A percentile compares a stretch with the other conserved stretches of the same genome.
phyloP scores from a whole-genome alignment of 2,329 filamentous ascomycete genomes.

The Aureobasidium pullulans region DNA sequence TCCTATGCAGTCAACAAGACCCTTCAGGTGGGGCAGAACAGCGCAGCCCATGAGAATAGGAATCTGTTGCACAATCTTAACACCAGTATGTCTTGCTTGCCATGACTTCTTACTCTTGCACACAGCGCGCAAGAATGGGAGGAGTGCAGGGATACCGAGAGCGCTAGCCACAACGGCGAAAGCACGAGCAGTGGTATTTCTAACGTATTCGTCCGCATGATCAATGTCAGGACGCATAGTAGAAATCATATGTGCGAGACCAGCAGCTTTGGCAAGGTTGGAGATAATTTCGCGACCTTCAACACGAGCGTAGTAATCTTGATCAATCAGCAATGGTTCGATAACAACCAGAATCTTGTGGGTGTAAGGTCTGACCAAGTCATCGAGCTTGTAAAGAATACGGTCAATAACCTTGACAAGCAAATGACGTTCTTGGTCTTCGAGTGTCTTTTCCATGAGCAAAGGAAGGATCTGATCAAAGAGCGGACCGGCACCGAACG shows the following conservation, averaged over 20 bases:
- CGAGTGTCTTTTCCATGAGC: conserved; percentile 95
- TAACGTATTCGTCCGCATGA: conserved; percentile 94
- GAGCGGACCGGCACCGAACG: conserved; percentile 86
- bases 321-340: conserved; percentile 96
- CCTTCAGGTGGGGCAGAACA: conserved; percentile 89
- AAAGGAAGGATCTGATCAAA: conserved; percentile 97
- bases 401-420: conserved; percentile 98
- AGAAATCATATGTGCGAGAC: conserved; percentile 97
- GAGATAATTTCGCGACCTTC: conserved; percentile 98
- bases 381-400: conserved; percentile 96
- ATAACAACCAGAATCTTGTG: conserved; percentile 99
- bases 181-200: conserved; percentile 93
- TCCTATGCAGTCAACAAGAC: conserved; percentile 90
- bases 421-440: conserved; percentile 96
- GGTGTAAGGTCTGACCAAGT: conserved; percentile 89
- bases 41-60: conserved; percentile 98
- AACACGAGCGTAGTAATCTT: conserved; percentile 97
- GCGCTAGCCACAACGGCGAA: conserved; percentile 97
- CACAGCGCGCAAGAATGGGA: conserved; percentile 91
- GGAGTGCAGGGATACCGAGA: conserved; percentile 85
- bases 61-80: conserved; percentile 98
- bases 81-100: conserved; percentile 95
- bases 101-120: conserved; percentile 98
- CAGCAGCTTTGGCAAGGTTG: conserved; percentile 92
- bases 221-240: conserved; percentile 99